These are phyloP conservation scores for Sclerospora graminicola DNA, from an alignment of 352 stramenopile genomes.

Conservation along the genomic window DNA sequence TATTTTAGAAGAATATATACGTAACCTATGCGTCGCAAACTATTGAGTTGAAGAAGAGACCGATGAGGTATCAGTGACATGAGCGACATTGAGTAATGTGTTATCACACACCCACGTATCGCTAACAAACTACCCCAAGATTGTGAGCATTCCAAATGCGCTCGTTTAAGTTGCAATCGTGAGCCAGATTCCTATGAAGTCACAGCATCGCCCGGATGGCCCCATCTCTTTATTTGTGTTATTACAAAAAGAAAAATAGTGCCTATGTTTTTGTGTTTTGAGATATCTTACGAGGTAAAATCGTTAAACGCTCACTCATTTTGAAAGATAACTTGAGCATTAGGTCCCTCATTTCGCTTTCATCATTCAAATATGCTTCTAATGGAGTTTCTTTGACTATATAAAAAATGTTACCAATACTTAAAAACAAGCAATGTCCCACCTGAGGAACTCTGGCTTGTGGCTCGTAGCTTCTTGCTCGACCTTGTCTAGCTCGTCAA, in stretches of 20 bases:
- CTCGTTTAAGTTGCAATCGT: not conserved
- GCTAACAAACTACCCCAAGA: too few species aligned
- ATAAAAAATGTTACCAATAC: not conserved
- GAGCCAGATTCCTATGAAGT: conserved; percentile 6
- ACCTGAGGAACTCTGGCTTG: conserved; percentile 78
- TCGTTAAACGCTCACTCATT: conserved; percentile 21
- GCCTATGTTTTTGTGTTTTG: not conserved
- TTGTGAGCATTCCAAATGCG: not conserved
- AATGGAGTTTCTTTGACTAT: conserved; percentile 42
- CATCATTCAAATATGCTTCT: conserved; percentile 51
- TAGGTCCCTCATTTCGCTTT: conserved; percentile 64
- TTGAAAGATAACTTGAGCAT: conserved; percentile 70
- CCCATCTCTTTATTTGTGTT: conserved; percentile 12
- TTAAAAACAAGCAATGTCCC: conserved; percentile 1
- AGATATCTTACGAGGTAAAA: too few species aligned
- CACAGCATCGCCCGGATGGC: conserved; percentile 14
- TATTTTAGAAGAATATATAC: conserved; percentile 84
- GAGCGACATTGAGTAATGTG: conserved; percentile 58
- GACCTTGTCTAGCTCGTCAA: conserved; percentile 39
- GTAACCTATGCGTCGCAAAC: conserved; percentile 63
- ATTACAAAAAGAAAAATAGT: conserved; percentile 17
- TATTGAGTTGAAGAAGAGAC: conserved; percentile 61
- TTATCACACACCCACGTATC: not conserved
- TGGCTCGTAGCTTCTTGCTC: conserved; percentile 30
- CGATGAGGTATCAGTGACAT: conserved; percentile 80